Base-by-base conservation (phyloP, 164 flowering plant genomes). In the Macadamia tetraphylla region DNA sequence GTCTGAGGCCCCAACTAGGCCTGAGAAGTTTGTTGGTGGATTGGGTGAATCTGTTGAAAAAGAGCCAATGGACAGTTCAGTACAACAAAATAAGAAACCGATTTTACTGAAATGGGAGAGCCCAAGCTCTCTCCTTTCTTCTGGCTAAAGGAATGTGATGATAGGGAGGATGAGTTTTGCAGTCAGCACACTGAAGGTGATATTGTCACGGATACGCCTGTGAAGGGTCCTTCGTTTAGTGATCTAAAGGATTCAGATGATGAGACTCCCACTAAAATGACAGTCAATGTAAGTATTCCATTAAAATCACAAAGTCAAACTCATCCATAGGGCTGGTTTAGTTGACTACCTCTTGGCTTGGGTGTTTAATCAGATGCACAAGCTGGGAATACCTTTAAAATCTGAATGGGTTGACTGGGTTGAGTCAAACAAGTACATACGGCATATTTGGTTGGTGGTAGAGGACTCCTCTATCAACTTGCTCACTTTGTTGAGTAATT, bases 181-280 rank as follows among this genome's bases (percentile, higher is more conserved):
- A n/a, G 42, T 79, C 89, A 83, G 74, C 69, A 29, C 53, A 67
- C 79, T 29, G 83, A 78, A 48, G 72, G 31, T 18, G 87, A 84
- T 68, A 71, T 62, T 63, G 29, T 63, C 55, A 71, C 69, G 29
- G 76, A 73, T 31, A 68, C 73, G 40, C 80, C 80, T 10, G 72
- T 61, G 11, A 63, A 74, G 60, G 74, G 58, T 79, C 95, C 92
- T 71, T 60, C 80, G 17, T 94, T 94, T 77, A 94, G 99, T 76
- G 97, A 94, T 79, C 75, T 94, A 7, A 87, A 84, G 78, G 97
- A 88, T 53, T 88, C 90, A 6, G 89, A 87, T 68, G 85, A 91
- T 72, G 90, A 82, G 60, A 71, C 67, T 67, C 78, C 85, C 31
- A 60, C 63, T 66, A 61, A 76, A 66, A 42, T 62, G 59, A 69